These are phyloP conservation scores for Yamadazyma trypodendri DNA, from an alignment of 1,139 yeast genomes.

Conservation along the genomic window DNA sequence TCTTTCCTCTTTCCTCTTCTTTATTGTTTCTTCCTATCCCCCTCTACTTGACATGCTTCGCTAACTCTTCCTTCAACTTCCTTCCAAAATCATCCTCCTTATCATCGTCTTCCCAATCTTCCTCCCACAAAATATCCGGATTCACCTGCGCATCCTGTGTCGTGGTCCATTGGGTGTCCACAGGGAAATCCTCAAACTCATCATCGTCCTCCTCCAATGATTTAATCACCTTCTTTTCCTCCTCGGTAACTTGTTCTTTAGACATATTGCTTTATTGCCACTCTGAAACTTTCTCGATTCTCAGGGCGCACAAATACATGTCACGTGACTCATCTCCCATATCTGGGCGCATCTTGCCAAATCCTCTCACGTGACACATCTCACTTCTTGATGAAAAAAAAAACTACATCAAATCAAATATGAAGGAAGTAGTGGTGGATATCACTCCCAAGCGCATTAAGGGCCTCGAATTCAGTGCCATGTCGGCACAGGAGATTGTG, in stretches of 20 bases:
- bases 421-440: constrained; percentile 78
- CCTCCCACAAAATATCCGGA: constrained; percentile 73
- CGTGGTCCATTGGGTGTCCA: constrained; percentile 56
- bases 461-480: constrained; percentile 90
- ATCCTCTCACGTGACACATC: constrained; percentile 1
- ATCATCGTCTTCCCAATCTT: constrained; percentile 94
- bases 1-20: neutral
- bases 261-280: constrained; percentile 1
- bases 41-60: constrained; percentile 9
- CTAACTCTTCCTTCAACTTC: constrained; percentile 56
- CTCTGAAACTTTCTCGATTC: neutral
- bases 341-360: neutral
- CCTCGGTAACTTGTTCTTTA: constrained; percentile 8
- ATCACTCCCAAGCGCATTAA: constrained; percentile 87
- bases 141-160: constrained; percentile 41
- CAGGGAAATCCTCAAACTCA: constrained; percentile 94
- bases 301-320: neutral
- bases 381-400: too few relatives aligned
- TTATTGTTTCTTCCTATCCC: neutral
- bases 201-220: constrained; percentile 91
- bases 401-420: constrained; percentile 17
- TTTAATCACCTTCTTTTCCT: constrained; percentile 44
- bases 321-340: neutral
- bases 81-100: constrained; percentile 81
- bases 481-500: constrained; percentile 85